Evolutionary conservation across 1,139 yeast genomes (phyloP).

Genomic region (Suhomyces atakaporum): DNA sequence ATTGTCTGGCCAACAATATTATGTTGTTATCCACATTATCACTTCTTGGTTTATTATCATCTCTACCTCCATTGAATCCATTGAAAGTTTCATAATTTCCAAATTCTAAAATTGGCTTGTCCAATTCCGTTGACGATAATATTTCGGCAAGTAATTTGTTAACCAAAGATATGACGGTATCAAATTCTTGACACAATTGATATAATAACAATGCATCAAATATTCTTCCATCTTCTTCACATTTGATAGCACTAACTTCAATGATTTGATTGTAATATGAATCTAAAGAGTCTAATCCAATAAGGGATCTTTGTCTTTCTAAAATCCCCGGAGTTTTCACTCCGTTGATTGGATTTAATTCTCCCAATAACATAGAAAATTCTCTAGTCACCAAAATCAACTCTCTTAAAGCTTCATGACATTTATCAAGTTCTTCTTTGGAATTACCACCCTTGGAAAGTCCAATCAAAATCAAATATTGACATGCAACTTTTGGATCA

Average conservation of each 20-base stretch:
- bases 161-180: slow-evolving; percentile 76
- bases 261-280: slow-evolving; percentile 58
- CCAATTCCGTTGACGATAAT: slow-evolving; percentile 71
- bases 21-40: slow-evolving; percentile 49
- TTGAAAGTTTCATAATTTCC: slow-evolving; percentile 38
- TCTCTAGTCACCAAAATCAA: slow-evolving; percentile 85
- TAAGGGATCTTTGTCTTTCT: slow-evolving; percentile 73
- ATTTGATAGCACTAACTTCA: slow-evolving; percentile 80
- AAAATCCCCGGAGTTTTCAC: slow-evolving; percentile 80
- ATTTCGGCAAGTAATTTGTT: slow-evolving; percentile 81
- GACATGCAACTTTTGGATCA: slow-evolving; percentile 90
- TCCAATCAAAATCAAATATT: slow-evolving; percentile 75
- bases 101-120: slow-evolving; percentile 52
- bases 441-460: slow-evolving; percentile 44
- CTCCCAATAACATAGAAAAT: slow-evolving; percentile 78
- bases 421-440: slow-evolving; percentile 52
- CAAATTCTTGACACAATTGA: slow-evolving; percentile 86
- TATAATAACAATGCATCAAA: slow-evolving; percentile 84
- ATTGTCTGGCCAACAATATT: slow-evolving; percentile 59
- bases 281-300: slow-evolving; percentile 59
- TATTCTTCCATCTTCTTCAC: slow-evolving; percentile 89
- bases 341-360: slow-evolving; percentile 66
- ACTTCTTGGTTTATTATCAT: slow-evolving; percentile 5
- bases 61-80: slow-evolving; percentile 14
- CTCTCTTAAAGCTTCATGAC: slow-evolving; percentile 82